Evolutionary conservation across 2,329 filamentous ascomycete genomes (phyloP), one percentile per base, ranked within the genome.

Genomic region (Penicillium carneum): DNA sequence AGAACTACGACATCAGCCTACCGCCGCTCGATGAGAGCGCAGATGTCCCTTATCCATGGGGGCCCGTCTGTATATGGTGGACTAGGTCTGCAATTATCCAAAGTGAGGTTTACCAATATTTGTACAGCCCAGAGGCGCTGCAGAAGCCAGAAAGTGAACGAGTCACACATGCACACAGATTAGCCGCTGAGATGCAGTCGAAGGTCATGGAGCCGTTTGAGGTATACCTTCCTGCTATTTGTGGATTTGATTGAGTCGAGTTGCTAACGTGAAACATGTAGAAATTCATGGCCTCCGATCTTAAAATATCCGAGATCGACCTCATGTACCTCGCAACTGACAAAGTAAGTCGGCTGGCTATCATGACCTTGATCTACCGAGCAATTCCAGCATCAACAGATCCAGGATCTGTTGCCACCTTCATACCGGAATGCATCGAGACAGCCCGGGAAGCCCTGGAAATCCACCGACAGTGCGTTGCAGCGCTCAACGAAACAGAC

Each of bases 1-100:
- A 85, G 49, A 86, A 87, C 57, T 87, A 83, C 69, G 86, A 88
- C 52, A 85, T 88, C 54, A 83, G 83, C 1, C 79, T 87, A 10
- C 33, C 75, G 67, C 6, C 72, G 74, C 74, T 51, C 51, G 18
- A 67, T 49, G 47, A 61, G 16, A 7, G 64, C 63, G 51, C 65
- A 51, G 18, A 45, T 9, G 36, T 60, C 50, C 33, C 55, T 18
- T 46, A 74, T 11, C 66, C 74, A 4, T 84, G 84, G 74, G 80
- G 79, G 4, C 71, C 74, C 8, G 75, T 87, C 26, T 83, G 85
- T 29, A 73, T 78, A 11, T 74, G 83, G 38, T 89, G 86, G 86
- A 81, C 88, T 42, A 78, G 79, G 29, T 79, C 86, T 7, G 83
- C 84, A 9, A 81, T 81, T 26, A 79, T 90, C 10, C 84, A 88